phyloP scores from a whole-genome alignment of 2,329 filamentous ascomycete species.

The Colletotrichum echinochloae region DNA sequence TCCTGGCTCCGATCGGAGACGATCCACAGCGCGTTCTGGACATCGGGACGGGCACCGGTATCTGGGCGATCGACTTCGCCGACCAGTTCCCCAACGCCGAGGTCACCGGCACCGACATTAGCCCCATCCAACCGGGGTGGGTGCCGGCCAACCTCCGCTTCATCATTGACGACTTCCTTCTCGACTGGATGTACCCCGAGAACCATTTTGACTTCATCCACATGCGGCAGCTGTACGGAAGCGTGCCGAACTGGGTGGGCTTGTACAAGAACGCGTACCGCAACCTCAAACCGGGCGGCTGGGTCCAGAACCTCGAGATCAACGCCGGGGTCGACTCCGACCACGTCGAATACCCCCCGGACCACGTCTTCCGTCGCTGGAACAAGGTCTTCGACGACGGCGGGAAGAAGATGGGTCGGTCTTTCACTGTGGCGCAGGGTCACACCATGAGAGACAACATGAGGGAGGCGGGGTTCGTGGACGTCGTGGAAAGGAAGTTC shows the following conservation, averaged over 20 bases:
- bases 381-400: constrained; percentile 44
- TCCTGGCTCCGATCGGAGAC: constrained; percentile 51
- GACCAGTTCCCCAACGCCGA: constrained; percentile 57
- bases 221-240: constrained; percentile 65
- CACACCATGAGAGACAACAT: constrained; percentile 43
- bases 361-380: constrained; percentile 47
- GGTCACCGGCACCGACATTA: constrained; percentile 66
- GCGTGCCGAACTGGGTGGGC: constrained; percentile 65
- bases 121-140: constrained; percentile 66
- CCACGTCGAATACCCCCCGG: constrained; percentile 41
- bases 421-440: constrained; percentile 42
- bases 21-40: constrained; percentile 42
- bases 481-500: constrained; percentile 39
- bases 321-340: constrained; percentile 44
- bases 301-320: constrained; percentile 46
- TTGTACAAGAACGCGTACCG: constrained; percentile 60
- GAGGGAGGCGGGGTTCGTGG: constrained; percentile 45
- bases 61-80: constrained; percentile 65
- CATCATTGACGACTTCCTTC: constrained; percentile 69
- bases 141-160: constrained; percentile 71
- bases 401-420: constrained; percentile 44
- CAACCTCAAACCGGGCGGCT: constrained; percentile 66
- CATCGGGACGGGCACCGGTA: constrained; percentile 66
- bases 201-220: constrained; percentile 70
- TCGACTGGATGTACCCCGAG: constrained; percentile 57